Conservation (phyloP, 139 green algal species). For the Zygnema cylindricum region DNA sequence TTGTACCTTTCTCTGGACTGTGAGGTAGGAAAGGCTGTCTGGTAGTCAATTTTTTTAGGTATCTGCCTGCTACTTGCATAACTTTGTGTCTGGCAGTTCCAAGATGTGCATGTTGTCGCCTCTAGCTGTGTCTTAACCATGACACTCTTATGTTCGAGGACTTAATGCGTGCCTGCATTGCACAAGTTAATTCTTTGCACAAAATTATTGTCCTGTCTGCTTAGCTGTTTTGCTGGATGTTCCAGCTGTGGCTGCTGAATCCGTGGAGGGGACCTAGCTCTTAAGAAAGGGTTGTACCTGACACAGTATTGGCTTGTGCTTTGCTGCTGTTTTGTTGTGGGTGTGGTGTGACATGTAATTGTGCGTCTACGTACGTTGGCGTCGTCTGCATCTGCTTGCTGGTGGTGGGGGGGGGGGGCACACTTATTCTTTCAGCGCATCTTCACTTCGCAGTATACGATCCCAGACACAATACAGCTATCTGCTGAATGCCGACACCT, state of each 20-base stretch:
- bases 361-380: background rate
- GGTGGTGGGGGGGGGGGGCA: too few species aligned
- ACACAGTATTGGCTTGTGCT: background rate
- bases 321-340: background rate
- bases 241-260: too few species aligned
- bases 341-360: background rate
- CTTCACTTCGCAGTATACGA: constrained; percentile 87
- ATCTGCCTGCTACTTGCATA: background rate
- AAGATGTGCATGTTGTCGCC: background rate
- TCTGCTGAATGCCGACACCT: constrained; percentile 85
- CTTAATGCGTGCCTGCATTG: too few species aligned
- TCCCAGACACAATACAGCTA: constrained; percentile 78
- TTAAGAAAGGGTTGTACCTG: too few species aligned
- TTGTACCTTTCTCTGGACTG: background rate
- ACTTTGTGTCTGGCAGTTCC: background rate
- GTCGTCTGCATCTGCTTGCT: background rate
- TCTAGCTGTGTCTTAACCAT: too few species aligned
- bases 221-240: too few species aligned
- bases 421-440: constrained; percentile 84
- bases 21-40: background rate
- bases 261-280: too few species aligned
- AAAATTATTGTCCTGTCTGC: too few species aligned
- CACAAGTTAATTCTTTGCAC: too few species aligned
- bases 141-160: too few species aligned
- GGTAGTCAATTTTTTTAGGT: background rate